Conservation (phyloP, 495 filamentous ascomycete genomes). For the Tuber umbilicatum region DNA sequence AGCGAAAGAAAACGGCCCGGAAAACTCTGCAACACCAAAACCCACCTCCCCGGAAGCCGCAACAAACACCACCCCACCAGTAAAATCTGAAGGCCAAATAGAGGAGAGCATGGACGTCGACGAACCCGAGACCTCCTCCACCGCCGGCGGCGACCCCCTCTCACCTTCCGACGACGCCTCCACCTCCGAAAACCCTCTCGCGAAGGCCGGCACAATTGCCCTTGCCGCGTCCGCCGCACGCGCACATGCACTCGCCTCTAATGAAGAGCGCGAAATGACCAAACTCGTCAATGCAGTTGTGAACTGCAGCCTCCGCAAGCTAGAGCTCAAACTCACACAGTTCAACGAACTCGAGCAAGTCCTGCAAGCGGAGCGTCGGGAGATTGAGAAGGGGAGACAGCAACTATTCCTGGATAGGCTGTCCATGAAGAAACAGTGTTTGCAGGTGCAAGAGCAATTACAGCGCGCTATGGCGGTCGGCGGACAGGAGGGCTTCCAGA, state of each 20-base stretch:
- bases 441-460: slow-evolving; percentile 72
- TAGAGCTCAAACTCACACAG: slow-evolving; percentile 58
- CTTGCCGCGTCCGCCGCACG: slow-evolving; percentile 79
- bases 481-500: slow-evolving; percentile 42
- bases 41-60: slow-evolving; percentile 33
- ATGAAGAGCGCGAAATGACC: slow-evolving; percentile 94
- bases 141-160: slow-evolving; percentile 50
- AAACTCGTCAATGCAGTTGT: slow-evolving; percentile 78
- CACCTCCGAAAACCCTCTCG: slow-evolving; percentile 47
- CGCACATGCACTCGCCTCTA: slow-evolving; percentile 78
- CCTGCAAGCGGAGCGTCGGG: slow-evolving; percentile 81
- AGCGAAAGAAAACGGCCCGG: slow-evolving; percentile 51
- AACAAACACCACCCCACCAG: slow-evolving; percentile 41
- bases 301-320: slow-evolving; percentile 44
- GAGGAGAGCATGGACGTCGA: slow-evolving; percentile 59
- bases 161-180: slow-evolving; percentile 40
- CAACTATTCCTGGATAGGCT: slow-evolving; percentile 89
- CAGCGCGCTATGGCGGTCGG: slow-evolving; percentile 55
- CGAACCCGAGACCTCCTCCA: slow-evolving; percentile 52
- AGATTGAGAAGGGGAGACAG: slow-evolving; percentile 82
- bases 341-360: slow-evolving; percentile 94
- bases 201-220: slow-evolving; percentile 66
- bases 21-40: slow-evolving; percentile 46
- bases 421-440: slow-evolving; percentile 77
- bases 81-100: slow-evolving; percentile 50